These are phyloP conservation scores for Citrus maxima DNA, from an alignment of 345 rosid species.

Conservation along the genomic window DNA sequence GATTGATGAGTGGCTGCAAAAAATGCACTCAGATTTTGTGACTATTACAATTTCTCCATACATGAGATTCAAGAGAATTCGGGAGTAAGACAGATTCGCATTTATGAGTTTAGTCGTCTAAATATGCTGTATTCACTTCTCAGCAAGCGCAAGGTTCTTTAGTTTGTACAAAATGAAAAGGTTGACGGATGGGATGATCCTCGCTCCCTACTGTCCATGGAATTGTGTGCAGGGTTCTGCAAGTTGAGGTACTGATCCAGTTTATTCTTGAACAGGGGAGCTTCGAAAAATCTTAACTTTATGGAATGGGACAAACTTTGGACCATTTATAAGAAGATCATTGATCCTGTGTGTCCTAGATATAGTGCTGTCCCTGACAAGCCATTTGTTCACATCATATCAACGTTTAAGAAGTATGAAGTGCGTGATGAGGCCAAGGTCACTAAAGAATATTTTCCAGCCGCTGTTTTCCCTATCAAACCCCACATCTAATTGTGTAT, in stretches of 20 bases:
- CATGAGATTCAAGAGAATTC: conserved; percentile 66
- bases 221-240: conserved; percentile 80
- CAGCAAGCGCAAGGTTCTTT: conserved; percentile 82
- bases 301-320: conserved; percentile 99
- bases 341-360: conserved; percentile 95
- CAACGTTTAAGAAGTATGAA: conserved; percentile 82
- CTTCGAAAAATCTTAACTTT: conserved; percentile 85
- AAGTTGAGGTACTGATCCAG: conserved; percentile 75
- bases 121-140: conserved; percentile 84
- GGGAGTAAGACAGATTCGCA: conserved; percentile 60
- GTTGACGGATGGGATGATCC: conserved; percentile 98
- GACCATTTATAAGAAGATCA: conserved; percentile 87
- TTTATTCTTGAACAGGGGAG: conserved; percentile 95
- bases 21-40: conserved; percentile 74
- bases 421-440: conserved; percentile 38
- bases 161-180: conserved; percentile 77
- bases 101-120: conserved; percentile 75
- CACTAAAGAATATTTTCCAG: too few relatives aligned
- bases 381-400: conserved; percentile 74
- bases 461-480: too few relatives aligned
- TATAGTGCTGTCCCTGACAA: conserved; percentile 86
- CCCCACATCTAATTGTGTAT: too few relatives aligned
- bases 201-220: conserved; percentile 89
- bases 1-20: too few relatives aligned
- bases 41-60: conserved; percentile 79